Evolutionary conservation across 257 asterid genomes (phyloP), one percentile per base, ranked within the genome.

Genomic region (Ocimum tenuiflorum): DNA sequence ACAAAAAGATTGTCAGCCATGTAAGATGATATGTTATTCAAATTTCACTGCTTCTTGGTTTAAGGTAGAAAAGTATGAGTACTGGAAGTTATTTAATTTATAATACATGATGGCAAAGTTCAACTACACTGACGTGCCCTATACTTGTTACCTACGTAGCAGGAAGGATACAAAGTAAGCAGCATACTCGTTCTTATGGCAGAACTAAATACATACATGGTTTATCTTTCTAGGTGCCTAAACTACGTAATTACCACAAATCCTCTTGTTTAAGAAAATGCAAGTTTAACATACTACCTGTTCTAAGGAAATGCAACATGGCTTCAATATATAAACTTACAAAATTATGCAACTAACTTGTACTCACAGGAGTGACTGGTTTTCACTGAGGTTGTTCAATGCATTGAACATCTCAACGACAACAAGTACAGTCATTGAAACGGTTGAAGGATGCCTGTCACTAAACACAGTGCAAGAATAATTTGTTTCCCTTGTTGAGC

Each of bases 321-420:
- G n/a, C n/a, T 27, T 27, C 31, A 31, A 31, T 31, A 31, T 24
- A 24, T 24, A 5, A 1, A 31, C 12, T 3, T 8, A 8, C 1
- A 4, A 10, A 51, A 23, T 13, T 23, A 51, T 0, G 8, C 31
- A 14, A 47, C 22, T 27, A 35, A 73, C 75, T 49, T 63, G 29
- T 69, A 83, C 99, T 83, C 73, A 92, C 99, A 90, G 31, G 75
- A 94, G 91, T 49, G 99, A 94, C 70, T 94, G 99, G 74, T 94
- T 94, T 83, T 94, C 99, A 75, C 97, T 94, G 67, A 94, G 97
- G 79, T 90, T 94, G 84, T 94, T 94, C 83, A 94, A 72, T 51
- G 97, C 97, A 20, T 94, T 94, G 89, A 94, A 94, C 99, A 94
- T 94, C 91, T 94, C 99, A 51, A 94, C 99, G 8, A 88, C 96